Evolutionary conservation across 208 protist species (phyloP).

Genomic region (Wallacemonas collosoma): DNA sequence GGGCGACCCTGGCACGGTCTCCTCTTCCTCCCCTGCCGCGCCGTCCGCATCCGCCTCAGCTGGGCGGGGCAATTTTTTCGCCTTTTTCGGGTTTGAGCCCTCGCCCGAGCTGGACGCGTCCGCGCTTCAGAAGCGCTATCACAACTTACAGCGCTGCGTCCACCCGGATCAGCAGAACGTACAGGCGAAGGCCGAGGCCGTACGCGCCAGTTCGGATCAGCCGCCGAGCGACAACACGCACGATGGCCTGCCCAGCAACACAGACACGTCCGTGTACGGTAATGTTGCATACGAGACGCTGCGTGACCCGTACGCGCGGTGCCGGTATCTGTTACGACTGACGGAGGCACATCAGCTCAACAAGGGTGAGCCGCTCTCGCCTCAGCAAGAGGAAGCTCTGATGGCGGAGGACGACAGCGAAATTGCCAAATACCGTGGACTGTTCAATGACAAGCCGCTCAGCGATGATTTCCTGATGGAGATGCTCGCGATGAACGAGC

Average conservation of each 20-base stretch:
- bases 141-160: slow-evolving; percentile 72
- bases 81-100: slow-evolving; percentile 56
- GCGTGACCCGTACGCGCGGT: slow-evolving; percentile 71
- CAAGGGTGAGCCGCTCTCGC: slow-evolving; percentile 43
- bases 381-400: slow-evolving; percentile 65
- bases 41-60: background rate
- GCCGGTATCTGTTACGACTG: slow-evolving; percentile 71
- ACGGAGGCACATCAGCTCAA: slow-evolving; percentile 35
- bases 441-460: slow-evolving; percentile 35
- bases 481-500: slow-evolving; percentile 74
- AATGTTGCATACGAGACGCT: slow-evolving; percentile 82
- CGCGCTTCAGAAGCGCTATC: slow-evolving; percentile 69
- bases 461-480: slow-evolving; percentile 72
- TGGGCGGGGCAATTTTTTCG: slow-evolving; percentile 71
- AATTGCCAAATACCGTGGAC: slow-evolving; percentile 17
- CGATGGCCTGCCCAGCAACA: slow-evolving; percentile 6
- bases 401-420: slow-evolving; percentile 60
- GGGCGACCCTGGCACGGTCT: background rate
- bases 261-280: slow-evolving; percentile 65
- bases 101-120: slow-evolving; percentile 55
- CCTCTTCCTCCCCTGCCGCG: background rate
- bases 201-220: background rate
- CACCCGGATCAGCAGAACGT: slow-evolving; percentile 77
- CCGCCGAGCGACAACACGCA: background rate
- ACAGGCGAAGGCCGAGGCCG: slow-evolving; percentile 29